A percentile compares a stretch with the other conserved stretches of the same genome.
Conservation (phyloP, 2,329 filamentous ascomycete genomes). For the Aspergillus sp. region DNA sequence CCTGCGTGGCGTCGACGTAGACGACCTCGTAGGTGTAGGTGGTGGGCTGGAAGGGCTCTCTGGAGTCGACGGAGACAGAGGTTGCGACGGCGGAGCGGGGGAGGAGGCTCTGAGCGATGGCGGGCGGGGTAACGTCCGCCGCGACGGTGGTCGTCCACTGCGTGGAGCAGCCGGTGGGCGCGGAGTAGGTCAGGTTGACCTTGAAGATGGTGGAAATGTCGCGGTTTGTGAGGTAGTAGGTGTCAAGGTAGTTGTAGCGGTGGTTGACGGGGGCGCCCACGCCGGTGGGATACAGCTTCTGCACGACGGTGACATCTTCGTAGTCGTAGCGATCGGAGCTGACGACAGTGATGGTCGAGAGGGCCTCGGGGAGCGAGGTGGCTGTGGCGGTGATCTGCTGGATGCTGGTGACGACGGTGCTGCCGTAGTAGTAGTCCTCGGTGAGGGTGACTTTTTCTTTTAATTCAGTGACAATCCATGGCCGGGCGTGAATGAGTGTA, state of each 20-base stretch:
- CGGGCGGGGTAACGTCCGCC: slow-evolving; percentile 17
- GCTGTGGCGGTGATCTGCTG: slow-evolving; percentile 21
- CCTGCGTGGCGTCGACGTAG: slow-evolving; percentile 28
- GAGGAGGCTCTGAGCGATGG: slow-evolving; percentile 12
- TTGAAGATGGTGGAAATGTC: slow-evolving; percentile 19
- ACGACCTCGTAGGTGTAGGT: slow-evolving; percentile 24
- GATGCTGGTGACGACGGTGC: slow-evolving; percentile 13
- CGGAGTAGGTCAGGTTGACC: slow-evolving; percentile 27
- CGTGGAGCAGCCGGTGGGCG: slow-evolving; percentile 26
- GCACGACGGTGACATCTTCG: slow-evolving; percentile 21
- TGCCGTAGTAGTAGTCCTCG: slow-evolving; percentile 7
- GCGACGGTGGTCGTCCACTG: slow-evolving; percentile 26
- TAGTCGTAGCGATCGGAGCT: slow-evolving; percentile 8
- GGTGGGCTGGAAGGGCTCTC: slow-evolving; percentile 21
- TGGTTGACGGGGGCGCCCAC: slow-evolving; percentile 12
- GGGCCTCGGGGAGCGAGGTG: slow-evolving; percentile 19
- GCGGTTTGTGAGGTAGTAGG: not conserved
- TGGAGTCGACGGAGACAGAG: slow-evolving; percentile 21
- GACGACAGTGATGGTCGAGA: slow-evolving; percentile 24
- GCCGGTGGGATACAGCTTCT: slow-evolving; percentile 27
- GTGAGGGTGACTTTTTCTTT: slow-evolving; percentile 20
- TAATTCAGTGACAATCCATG: slow-evolving; percentile 30
- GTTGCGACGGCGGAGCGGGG: slow-evolving; percentile 20
- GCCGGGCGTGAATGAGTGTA: slow-evolving; percentile 21
- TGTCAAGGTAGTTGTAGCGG: not conserved